phyloP scores from a whole-genome alignment of 768 basidiomycete genomes.

The Mycena alexandri region DNA sequence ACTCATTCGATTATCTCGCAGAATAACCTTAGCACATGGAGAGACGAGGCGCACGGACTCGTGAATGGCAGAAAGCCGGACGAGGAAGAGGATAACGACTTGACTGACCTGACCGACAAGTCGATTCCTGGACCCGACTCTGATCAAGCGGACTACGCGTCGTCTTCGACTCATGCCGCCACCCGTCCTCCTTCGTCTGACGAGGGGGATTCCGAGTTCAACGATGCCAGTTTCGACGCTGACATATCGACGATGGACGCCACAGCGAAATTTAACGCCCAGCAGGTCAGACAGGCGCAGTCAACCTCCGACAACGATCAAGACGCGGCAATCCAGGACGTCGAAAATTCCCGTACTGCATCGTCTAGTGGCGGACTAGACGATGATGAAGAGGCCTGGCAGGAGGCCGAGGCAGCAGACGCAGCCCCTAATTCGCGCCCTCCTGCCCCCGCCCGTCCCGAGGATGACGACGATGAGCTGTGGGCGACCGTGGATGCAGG shows the following conservation, averaged over 20 bases:
- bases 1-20: constrained; percentile 43
- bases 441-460: not conserved
- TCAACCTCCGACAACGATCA: not conserved
- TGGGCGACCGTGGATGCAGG: constrained; percentile 77
- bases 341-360: not conserved
- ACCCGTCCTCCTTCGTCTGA: constrained; percentile 57
- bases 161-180: constrained; percentile 50
- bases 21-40: constrained; percentile 83
- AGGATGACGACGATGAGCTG: constrained; percentile 46
- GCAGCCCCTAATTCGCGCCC: constrained; percentile 51
- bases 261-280: constrained; percentile 17
- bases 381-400: not conserved
- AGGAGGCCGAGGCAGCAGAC: not conserved
- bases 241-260: constrained; percentile 26
- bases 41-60: constrained; percentile 70
- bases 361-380: not conserved
- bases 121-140: constrained; percentile 40
- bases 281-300: not conserved
- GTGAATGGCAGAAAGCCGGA: constrained; percentile 40
- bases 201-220: constrained; percentile 53
- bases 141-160: constrained; percentile 46
- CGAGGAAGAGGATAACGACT: constrained; percentile 39
- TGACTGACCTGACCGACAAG: constrained; percentile 33
- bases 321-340: constrained; percentile 42
- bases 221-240: constrained; percentile 43